Conservation (phyloP, 257 asterid species). For the Primulina tabacum region DNA sequence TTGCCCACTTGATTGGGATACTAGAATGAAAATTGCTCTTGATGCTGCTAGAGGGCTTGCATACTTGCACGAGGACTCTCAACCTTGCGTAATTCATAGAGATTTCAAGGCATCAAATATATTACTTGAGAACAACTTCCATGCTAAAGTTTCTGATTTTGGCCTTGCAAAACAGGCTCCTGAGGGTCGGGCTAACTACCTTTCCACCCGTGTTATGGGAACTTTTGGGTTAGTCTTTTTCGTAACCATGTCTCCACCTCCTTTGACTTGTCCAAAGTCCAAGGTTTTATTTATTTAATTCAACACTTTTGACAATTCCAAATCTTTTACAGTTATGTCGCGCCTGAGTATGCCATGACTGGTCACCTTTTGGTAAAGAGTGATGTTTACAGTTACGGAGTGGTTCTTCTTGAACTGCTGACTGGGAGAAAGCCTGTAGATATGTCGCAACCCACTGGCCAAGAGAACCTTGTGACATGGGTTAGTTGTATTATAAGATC, state of each 20-base stretch:
- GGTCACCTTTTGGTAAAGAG: slow-evolving; percentile 97
- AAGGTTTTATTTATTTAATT: background rate
- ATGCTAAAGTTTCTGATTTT: slow-evolving; percentile 97
- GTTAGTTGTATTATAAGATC: slow-evolving; percentile 38
- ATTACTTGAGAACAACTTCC: slow-evolving; percentile 83
- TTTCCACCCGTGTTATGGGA: slow-evolving; percentile 99
- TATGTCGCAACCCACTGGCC: slow-evolving; percentile 94
- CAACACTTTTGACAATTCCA: slow-evolving; percentile 20
- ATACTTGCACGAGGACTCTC: slow-evolving; percentile 96
- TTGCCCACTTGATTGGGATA: slow-evolving; percentile 95
- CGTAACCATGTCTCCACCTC: background rate
- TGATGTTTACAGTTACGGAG: slow-evolving; percentile 97
- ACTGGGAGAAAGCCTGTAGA: slow-evolving; percentile 96
- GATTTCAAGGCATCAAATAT: slow-evolving; percentile 97
- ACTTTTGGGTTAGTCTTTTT: slow-evolving; percentile 81
- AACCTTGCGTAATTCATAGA: slow-evolving; percentile 95
- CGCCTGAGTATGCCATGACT: slow-evolving; percentile 99
- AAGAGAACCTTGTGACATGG: slow-evolving; percentile 97
- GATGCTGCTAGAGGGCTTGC: slow-evolving; percentile 99
- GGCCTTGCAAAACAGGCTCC: slow-evolving; percentile 98
- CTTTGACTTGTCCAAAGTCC: background rate
- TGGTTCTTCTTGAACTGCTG: slow-evolving; percentile 89
- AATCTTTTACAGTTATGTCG: slow-evolving; percentile 64
- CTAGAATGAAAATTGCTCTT: slow-evolving; percentile 94
- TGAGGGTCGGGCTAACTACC: slow-evolving; percentile 84